Base-by-base conservation (phyloP, 441 rosid genomes). In the Dalechampia spathulata region DNA sequence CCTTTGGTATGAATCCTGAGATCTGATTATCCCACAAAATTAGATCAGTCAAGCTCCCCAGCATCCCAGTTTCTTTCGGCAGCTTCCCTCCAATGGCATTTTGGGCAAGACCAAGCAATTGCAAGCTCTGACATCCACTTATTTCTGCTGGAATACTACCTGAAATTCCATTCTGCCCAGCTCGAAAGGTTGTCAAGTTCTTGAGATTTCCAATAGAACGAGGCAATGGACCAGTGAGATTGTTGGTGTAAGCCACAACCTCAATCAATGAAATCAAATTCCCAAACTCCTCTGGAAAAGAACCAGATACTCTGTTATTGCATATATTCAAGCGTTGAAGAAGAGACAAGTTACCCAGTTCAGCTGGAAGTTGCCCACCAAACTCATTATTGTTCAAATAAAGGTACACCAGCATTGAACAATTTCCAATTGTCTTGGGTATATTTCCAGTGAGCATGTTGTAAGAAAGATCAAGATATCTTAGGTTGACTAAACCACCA, bases 41-140 rank as follows among this genome's bases (percentile, higher is more conserved):
- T 60, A 93, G 66, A 51, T 81, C 92, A 34, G 74, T 73, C 72
- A 93, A 78, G 52, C 70, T 75, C 19, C 73, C 70, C 23, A 93
- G 87, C 88, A 71, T 75, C 47, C 99, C 99, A 45, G 89, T 58
- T 57, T 89, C 97, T 74, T 72, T 82, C 0, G 99, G 99, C 63
- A 93, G 64, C 62, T 78, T 75, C 32, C 95, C 97, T 46, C 87
- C 87, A n/a, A 93, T 70, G 43, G 63, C 38, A 68, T 93, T 93
- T 61, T 89, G 97, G 9, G 99, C 99, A 64, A 93, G 87, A 68
- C 99, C 99, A 40, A 93, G 86, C 62, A 85, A 63, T 71, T 60
- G 37, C 75, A 93, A 70, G 70, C 83, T 82, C 53, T 72, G 77
- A 42, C 99, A 93, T 41, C 79, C 75, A 65, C 92, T 73, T 22